These are phyloP conservation scores for Phlebiopsis gigantea DNA, from an alignment of 768 basidiomycete species.

Conservation along the genomic window DNA sequence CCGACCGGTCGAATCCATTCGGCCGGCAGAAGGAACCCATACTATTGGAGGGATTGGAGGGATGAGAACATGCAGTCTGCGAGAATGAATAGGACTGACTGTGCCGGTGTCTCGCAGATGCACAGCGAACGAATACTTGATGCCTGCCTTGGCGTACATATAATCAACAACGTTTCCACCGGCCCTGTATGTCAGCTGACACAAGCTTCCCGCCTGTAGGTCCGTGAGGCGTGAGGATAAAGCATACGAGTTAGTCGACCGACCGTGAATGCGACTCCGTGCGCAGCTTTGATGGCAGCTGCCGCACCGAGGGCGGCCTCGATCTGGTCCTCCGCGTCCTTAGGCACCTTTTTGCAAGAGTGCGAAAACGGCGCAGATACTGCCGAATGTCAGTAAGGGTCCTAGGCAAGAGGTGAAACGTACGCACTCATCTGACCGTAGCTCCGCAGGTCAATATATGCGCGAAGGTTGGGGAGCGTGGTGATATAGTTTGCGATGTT, in stretches of 20 bases:
- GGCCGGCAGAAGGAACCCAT: conserved; percentile 71
- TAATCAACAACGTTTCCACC: conserved; percentile 66
- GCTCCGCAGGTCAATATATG: conserved; percentile 71
- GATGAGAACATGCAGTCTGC: not conserved
- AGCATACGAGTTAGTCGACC: conserved; percentile 28
- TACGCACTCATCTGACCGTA: conserved; percentile 79
- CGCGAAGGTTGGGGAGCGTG: conserved; percentile 46
- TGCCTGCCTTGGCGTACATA: conserved; percentile 49
- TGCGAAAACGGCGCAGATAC: conserved; percentile 79
- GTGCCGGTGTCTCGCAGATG: conserved; percentile 70
- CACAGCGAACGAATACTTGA: conserved; percentile 59
- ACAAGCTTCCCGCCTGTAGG: conserved; percentile 29
- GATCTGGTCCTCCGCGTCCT: conserved; percentile 70
- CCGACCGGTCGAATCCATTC: conserved; percentile 73
- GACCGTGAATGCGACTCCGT: conserved; percentile 56
- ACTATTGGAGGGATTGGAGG: conserved; percentile 34
- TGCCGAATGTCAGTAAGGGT: conserved; percentile 21
- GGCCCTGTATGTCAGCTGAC: conserved; percentile 29
- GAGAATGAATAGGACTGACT: conserved; percentile 31
- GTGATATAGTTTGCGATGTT: conserved; percentile 67
- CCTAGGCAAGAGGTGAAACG: not conserved
- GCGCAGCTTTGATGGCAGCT: conserved; percentile 45
- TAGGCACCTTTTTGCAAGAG: conserved; percentile 54
- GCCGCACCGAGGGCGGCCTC: conserved; percentile 68
- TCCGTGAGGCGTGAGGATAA: conserved; percentile 32